These are phyloP conservation scores for Paramecium caudatum DNA, from an alignment of 73 alveolate species.

Conservation along the genomic window DNA sequence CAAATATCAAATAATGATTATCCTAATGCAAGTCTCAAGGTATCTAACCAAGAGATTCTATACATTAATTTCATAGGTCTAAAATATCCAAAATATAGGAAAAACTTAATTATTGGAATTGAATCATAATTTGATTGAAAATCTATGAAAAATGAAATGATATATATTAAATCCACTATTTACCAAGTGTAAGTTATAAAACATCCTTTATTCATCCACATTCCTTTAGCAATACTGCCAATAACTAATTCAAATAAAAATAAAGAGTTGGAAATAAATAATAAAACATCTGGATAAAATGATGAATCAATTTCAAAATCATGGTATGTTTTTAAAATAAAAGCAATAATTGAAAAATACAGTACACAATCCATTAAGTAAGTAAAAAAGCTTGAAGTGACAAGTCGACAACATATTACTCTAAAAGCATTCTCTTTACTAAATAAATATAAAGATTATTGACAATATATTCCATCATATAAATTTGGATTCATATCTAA, in stretches of 20 bases:
- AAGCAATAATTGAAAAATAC: background rate
- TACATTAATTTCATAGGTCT: constrained; percentile 5
- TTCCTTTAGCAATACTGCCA: constrained; percentile 19
- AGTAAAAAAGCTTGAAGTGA: background rate
- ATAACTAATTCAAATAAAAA: background rate
- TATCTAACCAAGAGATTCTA: constrained; percentile 2
- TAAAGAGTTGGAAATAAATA: background rate
- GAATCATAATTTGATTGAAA: background rate
- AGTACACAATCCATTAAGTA: background rate
- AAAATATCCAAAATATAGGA: constrained; percentile 32
- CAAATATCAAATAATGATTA: background rate
- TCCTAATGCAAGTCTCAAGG: background rate
- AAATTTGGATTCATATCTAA: background rate
- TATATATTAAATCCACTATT: constrained; percentile 23
- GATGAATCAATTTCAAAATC: constrained; percentile 25
- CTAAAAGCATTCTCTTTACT: background rate
- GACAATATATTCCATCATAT: constrained; percentile 45
- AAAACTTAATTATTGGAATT: background rate
- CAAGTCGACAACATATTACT: background rate
- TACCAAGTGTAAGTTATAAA: constrained; percentile 9
- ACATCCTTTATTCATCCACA: constrained; percentile 56
- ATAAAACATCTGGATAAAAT: background rate
- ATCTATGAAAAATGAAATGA: background rate
- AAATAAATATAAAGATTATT: constrained; percentile 24
- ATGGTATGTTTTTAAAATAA: constrained; percentile 6